Conservation (phyloP, 2,329 filamentous ascomycete species). For the Ramularia endophylla region DNA sequence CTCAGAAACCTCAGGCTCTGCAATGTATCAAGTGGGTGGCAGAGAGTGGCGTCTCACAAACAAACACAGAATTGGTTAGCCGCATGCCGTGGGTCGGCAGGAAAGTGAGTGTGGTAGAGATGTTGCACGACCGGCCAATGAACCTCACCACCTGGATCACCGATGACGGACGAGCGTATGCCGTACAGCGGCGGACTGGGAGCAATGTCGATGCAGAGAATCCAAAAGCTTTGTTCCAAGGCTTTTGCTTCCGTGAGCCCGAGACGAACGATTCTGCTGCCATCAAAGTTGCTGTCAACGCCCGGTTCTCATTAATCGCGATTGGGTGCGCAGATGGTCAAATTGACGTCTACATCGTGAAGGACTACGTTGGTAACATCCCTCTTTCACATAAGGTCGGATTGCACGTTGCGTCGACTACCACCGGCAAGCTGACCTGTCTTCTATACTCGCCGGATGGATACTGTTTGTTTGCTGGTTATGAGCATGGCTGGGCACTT, state of each 20-base stretch:
- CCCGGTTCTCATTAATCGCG: slow-evolving; percentile 87
- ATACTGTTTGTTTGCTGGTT: slow-evolving; percentile 92
- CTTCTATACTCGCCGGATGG: slow-evolving; percentile 89
- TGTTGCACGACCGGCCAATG: slow-evolving; percentile 95
- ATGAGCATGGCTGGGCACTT: slow-evolving; percentile 85
- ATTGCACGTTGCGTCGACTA: slow-evolving; percentile 59
- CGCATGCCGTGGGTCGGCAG: slow-evolving; percentile 82
- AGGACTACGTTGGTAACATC: slow-evolving; percentile 91
- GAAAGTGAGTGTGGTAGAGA: slow-evolving; percentile 68
- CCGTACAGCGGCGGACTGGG: slow-evolving; percentile 65
- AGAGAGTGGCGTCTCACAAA: slow-evolving; percentile 74
- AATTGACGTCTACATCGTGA: slow-evolving; percentile 83
- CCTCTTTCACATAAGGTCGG: slow-evolving; percentile 74
- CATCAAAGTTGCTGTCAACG: slow-evolving; percentile 77
- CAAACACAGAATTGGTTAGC: slow-evolving; percentile 81
- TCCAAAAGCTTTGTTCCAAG: slow-evolving; percentile 69
- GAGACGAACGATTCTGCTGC: slow-evolving; percentile 55
- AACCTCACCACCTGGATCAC: slow-evolving; percentile 92
- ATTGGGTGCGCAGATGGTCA: slow-evolving; percentile 74
- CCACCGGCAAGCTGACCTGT: slow-evolving; percentile 66
- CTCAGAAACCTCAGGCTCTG: slow-evolving; percentile 83
- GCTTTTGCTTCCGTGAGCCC: slow-evolving; percentile 83
- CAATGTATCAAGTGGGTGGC: slow-evolving; percentile 96
- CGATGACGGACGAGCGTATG: slow-evolving; percentile 79
- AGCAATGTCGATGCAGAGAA: slow-evolving; percentile 30